phyloP scores from a whole-genome alignment of 2,329 filamentous ascomycete genomes.

The Cladosporium halotolerans region DNA sequence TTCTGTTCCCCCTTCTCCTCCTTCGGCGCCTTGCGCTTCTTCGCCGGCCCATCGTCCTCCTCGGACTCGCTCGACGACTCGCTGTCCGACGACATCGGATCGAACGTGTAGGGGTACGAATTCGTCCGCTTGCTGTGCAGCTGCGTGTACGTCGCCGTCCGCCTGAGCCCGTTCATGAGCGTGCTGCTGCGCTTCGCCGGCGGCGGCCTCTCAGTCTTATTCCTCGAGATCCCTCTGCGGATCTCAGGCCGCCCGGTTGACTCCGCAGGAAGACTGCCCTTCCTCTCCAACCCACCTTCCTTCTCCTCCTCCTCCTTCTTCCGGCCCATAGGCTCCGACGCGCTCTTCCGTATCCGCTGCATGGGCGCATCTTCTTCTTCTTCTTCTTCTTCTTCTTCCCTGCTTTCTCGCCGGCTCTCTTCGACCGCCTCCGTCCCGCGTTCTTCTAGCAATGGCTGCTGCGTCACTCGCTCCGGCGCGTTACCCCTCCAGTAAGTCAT shows the following conservation, averaged over 20 bases:
- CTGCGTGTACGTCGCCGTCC: conserved; percentile 13
- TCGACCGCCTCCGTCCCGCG: neutral
- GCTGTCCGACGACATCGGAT: conserved; percentile 23
- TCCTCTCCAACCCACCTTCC: neutral
- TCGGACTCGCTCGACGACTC: conserved; percentile 23
- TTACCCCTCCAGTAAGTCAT: conserved; percentile 6
- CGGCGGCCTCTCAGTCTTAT: conserved; percentile 6
- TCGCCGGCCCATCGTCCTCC: conserved; percentile 18
- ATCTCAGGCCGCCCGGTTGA: neutral
- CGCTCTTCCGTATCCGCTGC: neutral
- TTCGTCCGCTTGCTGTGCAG: neutral
- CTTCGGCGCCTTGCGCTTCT: conserved; percentile 10
- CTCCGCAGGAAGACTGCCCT: neutral
- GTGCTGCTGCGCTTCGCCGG: conserved; percentile 14
- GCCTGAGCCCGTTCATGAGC: conserved; percentile 18
- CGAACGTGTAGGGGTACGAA: conserved; percentile 24
- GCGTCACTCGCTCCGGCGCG: neutral
- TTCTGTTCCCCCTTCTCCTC: conserved; percentile 6
- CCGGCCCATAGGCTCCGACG: conserved; percentile 1
- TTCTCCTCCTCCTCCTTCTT: neutral
- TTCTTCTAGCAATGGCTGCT: neutral
- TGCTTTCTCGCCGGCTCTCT: conserved; percentile 3
- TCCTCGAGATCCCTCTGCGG: neutral
- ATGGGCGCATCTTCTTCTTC: neutral
- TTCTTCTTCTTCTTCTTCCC: neutral